Evolutionary conservation across 148 eudicot genomes (phyloP).

Genomic region (Chenopodium formosanum): DNA sequence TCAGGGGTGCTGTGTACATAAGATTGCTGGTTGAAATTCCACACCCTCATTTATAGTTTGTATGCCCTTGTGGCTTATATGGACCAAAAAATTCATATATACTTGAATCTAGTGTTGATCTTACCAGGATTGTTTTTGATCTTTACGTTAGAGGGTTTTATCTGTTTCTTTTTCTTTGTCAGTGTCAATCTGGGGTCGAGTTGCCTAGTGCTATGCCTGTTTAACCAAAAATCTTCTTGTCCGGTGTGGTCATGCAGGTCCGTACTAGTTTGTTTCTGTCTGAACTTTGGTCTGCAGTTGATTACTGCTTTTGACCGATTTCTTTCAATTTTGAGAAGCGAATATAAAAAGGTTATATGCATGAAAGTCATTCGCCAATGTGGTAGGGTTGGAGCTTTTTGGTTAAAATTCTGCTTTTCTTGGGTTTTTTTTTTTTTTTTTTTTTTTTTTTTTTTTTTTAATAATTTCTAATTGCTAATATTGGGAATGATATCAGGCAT

Average conservation of each 20-base stretch:
- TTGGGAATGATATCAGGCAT: background rate
- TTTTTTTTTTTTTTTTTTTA: background rate
- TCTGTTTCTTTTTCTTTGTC: background rate
- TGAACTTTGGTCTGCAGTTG: background rate
- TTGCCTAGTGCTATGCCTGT: background rate
- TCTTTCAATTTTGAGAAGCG: background rate
- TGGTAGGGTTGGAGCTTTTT: background rate
- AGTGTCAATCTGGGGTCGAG: background rate
- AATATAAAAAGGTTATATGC: background rate
- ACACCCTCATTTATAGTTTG: too few species aligned
- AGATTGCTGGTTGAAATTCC: too few species aligned
- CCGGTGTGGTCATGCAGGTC: background rate
- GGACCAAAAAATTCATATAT: too few species aligned
- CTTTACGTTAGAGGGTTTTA: background rate
- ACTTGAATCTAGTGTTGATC: too few species aligned
- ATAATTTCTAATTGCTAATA: background rate
- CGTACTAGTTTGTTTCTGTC: background rate
- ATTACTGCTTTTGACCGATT: background rate
- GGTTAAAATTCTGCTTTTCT: background rate
- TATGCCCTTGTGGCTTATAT: too few species aligned
- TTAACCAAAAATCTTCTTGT: background rate
- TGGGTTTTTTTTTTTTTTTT: background rate
- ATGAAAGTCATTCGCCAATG: background rate
- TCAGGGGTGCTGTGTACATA: too few species aligned
- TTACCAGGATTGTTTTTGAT: too few species aligned